Evolutionary conservation across 129 eudicot genomes (phyloP).

Genomic region (Escallonia herrerae): DNA sequence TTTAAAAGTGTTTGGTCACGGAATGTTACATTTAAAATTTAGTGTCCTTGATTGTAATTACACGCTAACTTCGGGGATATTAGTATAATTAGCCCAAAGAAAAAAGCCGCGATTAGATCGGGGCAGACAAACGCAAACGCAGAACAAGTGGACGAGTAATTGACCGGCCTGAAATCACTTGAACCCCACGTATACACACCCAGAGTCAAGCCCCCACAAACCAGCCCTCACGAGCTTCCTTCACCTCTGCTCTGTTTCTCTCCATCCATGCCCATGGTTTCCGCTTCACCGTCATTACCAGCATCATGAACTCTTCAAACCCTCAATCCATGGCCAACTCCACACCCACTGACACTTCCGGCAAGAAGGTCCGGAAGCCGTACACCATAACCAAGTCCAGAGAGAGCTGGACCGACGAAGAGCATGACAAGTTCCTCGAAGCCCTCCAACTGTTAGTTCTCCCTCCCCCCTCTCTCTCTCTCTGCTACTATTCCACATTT

Average conservation of each 20-base stretch:
- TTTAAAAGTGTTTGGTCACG: too few species aligned
- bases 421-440: constrained; percentile 97
- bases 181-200: constrained; percentile 20
- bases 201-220: constrained; percentile 10
- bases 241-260: background rate
- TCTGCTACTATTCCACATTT: background rate
- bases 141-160: constrained; percentile 34
- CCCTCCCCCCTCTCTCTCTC: background rate
- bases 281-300: constrained; percentile 9
- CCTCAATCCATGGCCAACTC: constrained; percentile 30
- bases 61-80: too few species aligned
- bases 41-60: too few species aligned
- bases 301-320: constrained; percentile 9
- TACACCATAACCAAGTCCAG: constrained; percentile 95
- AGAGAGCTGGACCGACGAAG: constrained; percentile 97
- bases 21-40: too few species aligned
- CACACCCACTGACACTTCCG: constrained; percentile 32
- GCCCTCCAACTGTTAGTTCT: constrained; percentile 78
- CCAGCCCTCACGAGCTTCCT: constrained; percentile 18
- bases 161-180: constrained; percentile 23
- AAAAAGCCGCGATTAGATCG: constrained; percentile 7
- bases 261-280: constrained; percentile 4
- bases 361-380: constrained; percentile 88
- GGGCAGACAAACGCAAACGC: background rate
- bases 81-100: too few species aligned